Conservation (phyloP, 2,329 filamentous ascomycete species). For the Pseudocercospora musae region DNA sequence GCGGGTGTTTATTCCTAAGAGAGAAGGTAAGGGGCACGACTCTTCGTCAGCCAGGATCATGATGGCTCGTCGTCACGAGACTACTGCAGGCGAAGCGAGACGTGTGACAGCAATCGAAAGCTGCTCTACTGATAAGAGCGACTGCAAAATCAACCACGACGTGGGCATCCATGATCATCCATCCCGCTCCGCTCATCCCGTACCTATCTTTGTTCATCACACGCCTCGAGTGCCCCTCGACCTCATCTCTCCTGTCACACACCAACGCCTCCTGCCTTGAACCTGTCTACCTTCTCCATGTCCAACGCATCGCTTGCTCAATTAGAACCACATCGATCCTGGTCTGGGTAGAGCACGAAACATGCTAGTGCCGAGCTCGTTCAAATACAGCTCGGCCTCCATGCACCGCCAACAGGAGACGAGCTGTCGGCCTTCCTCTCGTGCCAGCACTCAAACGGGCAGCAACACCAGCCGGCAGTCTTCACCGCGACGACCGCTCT, state of each 20-base stretch:
- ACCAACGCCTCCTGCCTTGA: background rate
- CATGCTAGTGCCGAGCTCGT: constrained; percentile 49
- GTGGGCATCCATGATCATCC: background rate
- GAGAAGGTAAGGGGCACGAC: too few relatives aligned
- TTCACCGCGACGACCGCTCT: constrained; percentile 5
- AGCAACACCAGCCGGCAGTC: constrained; percentile 16
- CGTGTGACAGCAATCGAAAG: background rate
- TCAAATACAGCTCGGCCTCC: constrained; percentile 40
- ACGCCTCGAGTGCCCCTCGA: background rate
- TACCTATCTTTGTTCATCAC: constrained; percentile 1
- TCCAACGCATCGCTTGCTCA: constrained; percentile 3
- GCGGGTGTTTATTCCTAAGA: constrained; percentile 3
- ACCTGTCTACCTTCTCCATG: background rate
- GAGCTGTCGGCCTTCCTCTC: constrained; percentile 10
- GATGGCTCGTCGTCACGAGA: constrained; percentile 1
- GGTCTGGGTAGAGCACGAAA: constrained; percentile 3
- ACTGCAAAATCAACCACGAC: background rate
- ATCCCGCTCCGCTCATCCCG: background rate
- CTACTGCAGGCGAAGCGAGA: background rate
- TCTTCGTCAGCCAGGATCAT: background rate
- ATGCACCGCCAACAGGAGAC: constrained; percentile 20
- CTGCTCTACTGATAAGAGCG: too few relatives aligned
- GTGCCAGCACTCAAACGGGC: constrained; percentile 8
- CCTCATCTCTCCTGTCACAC: background rate
- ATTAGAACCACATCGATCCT: constrained; percentile 15